A percentile compares a stretch with the other conserved stretches of the same genome.
Conservation (phyloP, 208 protist genomes). For the Tritrichomonas musculus region DNA sequence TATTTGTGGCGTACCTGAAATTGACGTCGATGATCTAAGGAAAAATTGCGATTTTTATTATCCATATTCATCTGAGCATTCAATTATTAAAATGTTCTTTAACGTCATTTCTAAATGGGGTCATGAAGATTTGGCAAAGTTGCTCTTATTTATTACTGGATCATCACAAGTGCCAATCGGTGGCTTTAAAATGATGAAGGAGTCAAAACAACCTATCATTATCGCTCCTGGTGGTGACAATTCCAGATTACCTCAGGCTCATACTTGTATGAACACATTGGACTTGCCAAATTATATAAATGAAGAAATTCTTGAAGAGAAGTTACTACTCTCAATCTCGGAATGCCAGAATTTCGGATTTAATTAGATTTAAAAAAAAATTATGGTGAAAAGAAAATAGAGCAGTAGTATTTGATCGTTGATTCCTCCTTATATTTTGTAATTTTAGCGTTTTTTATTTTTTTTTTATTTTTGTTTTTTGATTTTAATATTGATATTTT, state of each 20-base stretch:
- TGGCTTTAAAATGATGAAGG: conserved; percentile 74
- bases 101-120: conserved; percentile 68
- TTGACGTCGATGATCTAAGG: conserved; percentile 82
- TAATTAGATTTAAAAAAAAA: conserved; percentile 43
- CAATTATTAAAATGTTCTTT: conserved; percentile 93
- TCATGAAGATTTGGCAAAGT: conserved; percentile 68
- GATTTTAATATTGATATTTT: too few relatives aligned
- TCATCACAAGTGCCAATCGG: conserved; percentile 91
- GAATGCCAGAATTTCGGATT: conserved; percentile 56
- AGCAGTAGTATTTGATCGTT: too few relatives aligned
- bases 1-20: conserved; percentile 88
- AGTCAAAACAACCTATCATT: conserved; percentile 42
- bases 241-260: conserved; percentile 75
- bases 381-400: too few relatives aligned
- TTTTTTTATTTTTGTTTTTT: too few relatives aligned
- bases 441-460: too few relatives aligned
- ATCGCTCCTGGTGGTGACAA: conserved; percentile 42
- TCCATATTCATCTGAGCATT: conserved; percentile 53
- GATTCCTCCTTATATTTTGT: too few relatives aligned
- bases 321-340: conserved; percentile 48
- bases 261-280: conserved; percentile 90
- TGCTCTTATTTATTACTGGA: conserved; percentile 95
- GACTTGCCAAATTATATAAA: conserved; percentile 83
- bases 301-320: conserved; percentile 54
- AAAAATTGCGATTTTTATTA: conserved; percentile 83